Evolutionary conservation across 768 basidiomycete species (phyloP), one percentile per base, ranked within the genome.

Genomic region (Clitopilus passeckerianus): DNA sequence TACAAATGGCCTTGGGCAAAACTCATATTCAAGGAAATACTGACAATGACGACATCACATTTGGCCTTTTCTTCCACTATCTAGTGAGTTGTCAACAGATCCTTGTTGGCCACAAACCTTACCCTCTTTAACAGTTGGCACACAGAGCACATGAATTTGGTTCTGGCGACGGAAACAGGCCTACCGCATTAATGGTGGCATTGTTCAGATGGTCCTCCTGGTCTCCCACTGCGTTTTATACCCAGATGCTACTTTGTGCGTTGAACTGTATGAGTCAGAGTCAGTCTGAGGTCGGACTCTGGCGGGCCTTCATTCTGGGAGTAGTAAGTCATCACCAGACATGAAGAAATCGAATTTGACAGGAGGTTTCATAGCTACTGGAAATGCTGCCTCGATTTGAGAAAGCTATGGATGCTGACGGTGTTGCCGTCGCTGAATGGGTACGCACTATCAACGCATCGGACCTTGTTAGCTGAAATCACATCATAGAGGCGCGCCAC

Each of bases 281-380:
- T 57, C 53, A 63, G 6, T 59, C 64, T 24, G 74, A 63, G 62
- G 70, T 65, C 59, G 72, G 57, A 62, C 65, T 91, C 33, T 93
- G 90, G 90, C 83, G 82, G 63, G 79, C 85, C 18, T 92, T 91
- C 66, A 77, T 90, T 18, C 72, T 89, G 57, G 86, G 89, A 37
- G 80, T 90, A 57, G 90, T 92, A 72, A 65, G 86, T 61, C 57
- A 37, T 14, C 37, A 24, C 6, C 20, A 54, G 22, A 6, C 0
- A 2, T 60, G 33, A n/a, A 5, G 33, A 58, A 34, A 23, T 12
- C 35, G 18, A 18, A 24, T 59, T 18, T 57, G 23, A n/a, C 55
- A 10, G 52, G 46, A 10, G 52, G 46, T 41, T 60, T 35, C 59
- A 30, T 66, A 91, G 90, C 75, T 92, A 12, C 90, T 90, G 27